phyloP scores from a whole-genome alignment of 1,139 yeast genomes.

The Geotrichum europaeum region DNA sequence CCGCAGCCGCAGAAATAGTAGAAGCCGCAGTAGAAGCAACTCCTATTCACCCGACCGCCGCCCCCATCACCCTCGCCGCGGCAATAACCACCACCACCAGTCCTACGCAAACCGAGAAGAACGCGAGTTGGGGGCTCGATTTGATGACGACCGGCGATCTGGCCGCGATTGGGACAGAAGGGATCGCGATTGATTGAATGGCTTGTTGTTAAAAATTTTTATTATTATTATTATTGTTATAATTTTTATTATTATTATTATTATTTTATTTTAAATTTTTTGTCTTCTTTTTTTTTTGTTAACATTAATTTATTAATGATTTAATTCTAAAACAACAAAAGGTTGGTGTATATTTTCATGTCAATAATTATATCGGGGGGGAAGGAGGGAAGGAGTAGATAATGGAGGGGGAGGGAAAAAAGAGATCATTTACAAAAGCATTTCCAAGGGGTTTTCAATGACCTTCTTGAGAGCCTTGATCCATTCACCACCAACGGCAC shows the following conservation, averaged over 20 bases:
- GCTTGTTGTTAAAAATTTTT: background rate
- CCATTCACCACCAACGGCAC: slow-evolving; percentile 97
- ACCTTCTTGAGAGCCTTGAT: slow-evolving; percentile 87
- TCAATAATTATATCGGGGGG: background rate
- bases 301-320: background rate
- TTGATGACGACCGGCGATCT: background rate
- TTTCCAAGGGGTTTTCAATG: slow-evolving; percentile 92
- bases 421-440: slow-evolving; percentile 54
- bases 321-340: background rate
- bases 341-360: background rate
- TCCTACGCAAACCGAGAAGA: background rate
- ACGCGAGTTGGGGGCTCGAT: background rate
- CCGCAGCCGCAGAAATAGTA: background rate
- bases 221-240: background rate
- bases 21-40: background rate
- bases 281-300: background rate
- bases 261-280: background rate
- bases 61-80: background rate
- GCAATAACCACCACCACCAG: background rate
- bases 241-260: background rate
- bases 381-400: background rate
- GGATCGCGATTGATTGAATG: background rate
- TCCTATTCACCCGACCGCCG: background rate
- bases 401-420: background rate
- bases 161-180: background rate